Percentiles rank a stretch among this genome's conserved stretches.
Conservation (phyloP, 1,284 basidiomycete species). For the Waitea zeae region DNA sequence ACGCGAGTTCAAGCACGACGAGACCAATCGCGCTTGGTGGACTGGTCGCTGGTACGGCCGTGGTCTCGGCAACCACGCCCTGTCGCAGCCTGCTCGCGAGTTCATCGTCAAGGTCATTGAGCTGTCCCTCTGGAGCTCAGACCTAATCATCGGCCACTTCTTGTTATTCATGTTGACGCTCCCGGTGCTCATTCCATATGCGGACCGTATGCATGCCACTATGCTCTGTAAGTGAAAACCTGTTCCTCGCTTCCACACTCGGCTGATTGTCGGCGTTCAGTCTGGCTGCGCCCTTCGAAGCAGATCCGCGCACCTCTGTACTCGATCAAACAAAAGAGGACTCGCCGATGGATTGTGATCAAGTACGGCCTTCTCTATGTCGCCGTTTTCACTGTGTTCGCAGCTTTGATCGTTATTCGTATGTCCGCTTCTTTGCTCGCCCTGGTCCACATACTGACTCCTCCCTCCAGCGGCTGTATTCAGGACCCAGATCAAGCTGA, state of each 20-base stretch:
- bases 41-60: conserved; percentile 93
- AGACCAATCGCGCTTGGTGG: conserved; percentile 97
- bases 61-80: conserved; percentile 71
- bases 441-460: conserved; percentile 4
- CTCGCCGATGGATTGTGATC: conserved; percentile 74
- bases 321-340: conserved; percentile 73
- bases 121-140: conserved; percentile 64
- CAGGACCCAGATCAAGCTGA: conserved; percentile 35
- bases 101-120: conserved; percentile 80
- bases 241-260: conserved; percentile 7
- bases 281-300: conserved; percentile 76
- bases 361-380: conserved; percentile 48
- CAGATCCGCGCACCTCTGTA: conserved; percentile 92
- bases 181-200: conserved; percentile 55
- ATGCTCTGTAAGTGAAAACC: conserved; percentile 40
- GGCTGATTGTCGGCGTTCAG: conserved; percentile 18
- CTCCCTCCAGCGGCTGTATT: conserved; percentile 35
- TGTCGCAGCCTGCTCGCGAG: conserved; percentile 83
- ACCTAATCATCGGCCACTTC: conserved; percentile 50
- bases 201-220: conserved; percentile 61
- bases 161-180: conserved; percentile 62
- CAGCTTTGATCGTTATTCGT: conserved; percentile 64
- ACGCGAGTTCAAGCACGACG: conserved; percentile 94
- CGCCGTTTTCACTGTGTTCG: conserved; percentile 55
- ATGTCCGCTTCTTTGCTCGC: conserved; percentile 17